Evolutionary conservation across 2,329 filamentous ascomycete species (phyloP).

Genomic region (Fusarium tanahbumbuense): DNA sequence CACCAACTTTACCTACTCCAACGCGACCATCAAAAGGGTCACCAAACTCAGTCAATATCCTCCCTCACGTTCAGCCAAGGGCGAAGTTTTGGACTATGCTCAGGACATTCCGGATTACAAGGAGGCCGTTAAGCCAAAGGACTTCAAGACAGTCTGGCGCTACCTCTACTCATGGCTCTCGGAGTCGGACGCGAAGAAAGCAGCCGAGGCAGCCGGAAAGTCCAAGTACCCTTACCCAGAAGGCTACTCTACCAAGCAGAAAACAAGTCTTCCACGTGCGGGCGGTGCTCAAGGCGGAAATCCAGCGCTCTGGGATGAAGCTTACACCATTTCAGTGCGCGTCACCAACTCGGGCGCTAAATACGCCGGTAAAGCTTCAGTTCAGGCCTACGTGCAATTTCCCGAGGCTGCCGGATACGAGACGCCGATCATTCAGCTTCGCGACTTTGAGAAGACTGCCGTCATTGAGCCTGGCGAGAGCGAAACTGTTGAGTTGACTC

Average conservation of each 20-base stretch:
- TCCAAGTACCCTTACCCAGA: slow-evolving; percentile 70
- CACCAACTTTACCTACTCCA: slow-evolving; percentile 74
- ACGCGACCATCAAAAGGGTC: slow-evolving; percentile 60
- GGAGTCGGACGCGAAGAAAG: slow-evolving; percentile 53
- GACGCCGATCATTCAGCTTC: slow-evolving; percentile 74
- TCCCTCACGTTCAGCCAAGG: slow-evolving; percentile 49
- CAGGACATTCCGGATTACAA: slow-evolving; percentile 63
- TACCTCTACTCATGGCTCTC: slow-evolving; percentile 78
- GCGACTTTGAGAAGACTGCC: slow-evolving; percentile 77
- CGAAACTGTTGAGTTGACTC: slow-evolving; percentile 64
- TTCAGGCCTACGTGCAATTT: slow-evolving; percentile 60
- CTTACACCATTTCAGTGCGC: slow-evolving; percentile 57
- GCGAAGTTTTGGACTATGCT: slow-evolving; percentile 60
- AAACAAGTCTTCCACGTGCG: slow-evolving; percentile 60
- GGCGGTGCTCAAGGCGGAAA: slow-evolving; percentile 79
- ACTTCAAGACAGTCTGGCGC: slow-evolving; percentile 69
- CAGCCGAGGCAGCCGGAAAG: slow-evolving; percentile 51
- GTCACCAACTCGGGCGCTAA: slow-evolving; percentile 65
- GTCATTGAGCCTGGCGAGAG: slow-evolving; percentile 65
- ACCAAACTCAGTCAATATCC: slow-evolving; percentile 57
- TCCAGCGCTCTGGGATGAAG: slow-evolving; percentile 69
- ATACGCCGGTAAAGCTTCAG: slow-evolving; percentile 58
- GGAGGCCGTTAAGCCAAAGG: slow-evolving; percentile 68
- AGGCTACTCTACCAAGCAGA: slow-evolving; percentile 69
- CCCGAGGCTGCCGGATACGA: slow-evolving; percentile 59